Conservation (phyloP, 345 rosid genomes). For the Citropsis articulata region DNA sequence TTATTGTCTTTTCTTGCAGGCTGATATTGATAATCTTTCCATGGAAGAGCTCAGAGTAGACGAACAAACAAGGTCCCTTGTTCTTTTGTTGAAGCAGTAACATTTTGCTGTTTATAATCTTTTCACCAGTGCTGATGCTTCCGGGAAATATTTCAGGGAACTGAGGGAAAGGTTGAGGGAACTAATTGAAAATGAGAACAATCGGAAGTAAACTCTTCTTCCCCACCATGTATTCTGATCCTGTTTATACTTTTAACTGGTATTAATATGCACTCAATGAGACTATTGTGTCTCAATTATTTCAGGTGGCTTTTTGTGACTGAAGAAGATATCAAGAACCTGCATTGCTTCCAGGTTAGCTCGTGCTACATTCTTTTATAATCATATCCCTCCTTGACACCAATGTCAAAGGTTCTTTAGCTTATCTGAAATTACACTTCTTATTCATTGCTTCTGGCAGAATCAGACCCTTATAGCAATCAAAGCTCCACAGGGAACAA, state of each 20-base stretch:
- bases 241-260: not conserved
- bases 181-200: conserved; percentile 79
- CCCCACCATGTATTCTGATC: conserved; percentile 1
- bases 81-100: conserved; percentile 22
- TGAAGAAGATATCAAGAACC: conserved; percentile 82
- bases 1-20: conserved; percentile 45
- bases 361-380: conserved; percentile 4
- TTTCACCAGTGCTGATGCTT: conserved; percentile 34
- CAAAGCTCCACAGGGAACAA: conserved; percentile 98
- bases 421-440: conserved; percentile 17
- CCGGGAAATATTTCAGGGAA: conserved; percentile 50
- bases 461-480: conserved; percentile 94
- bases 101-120: conserved; percentile 18
- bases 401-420: conserved; percentile 19
- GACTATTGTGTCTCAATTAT: conserved; percentile 20
- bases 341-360: conserved; percentile 75
- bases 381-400: not conserved
- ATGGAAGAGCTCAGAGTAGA: conserved; percentile 70
- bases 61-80: conserved; percentile 71
- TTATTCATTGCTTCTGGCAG: conserved; percentile 36
- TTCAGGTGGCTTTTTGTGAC: conserved; percentile 90
- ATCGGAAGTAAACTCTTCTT: conserved; percentile 53
- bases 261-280: conserved; percentile 10
- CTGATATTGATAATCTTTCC: conserved; percentile 66
- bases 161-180: conserved; percentile 71